Conservation (phyloP, 2,329 filamentous ascomycete species). For the Colletotrichum filicis region DNA sequence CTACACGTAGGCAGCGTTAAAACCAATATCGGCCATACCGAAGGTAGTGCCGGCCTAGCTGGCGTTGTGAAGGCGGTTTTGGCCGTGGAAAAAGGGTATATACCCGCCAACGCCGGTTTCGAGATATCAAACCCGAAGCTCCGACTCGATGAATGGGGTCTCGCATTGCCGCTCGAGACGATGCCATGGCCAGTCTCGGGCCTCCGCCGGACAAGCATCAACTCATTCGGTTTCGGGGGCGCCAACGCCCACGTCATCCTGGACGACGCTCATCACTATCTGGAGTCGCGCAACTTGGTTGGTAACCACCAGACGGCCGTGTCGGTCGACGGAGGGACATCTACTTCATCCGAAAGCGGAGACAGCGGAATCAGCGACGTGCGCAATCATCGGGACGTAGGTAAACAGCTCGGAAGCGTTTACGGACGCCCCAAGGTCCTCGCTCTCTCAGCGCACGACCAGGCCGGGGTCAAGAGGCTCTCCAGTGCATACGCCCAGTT, state of each 20-base stretch:
- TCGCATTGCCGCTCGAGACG: conserved; percentile 16
- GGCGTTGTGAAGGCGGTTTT: conserved; percentile 42
- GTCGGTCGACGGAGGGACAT: no score
- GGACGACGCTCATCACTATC: conserved; percentile 14
- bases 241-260: conserved; percentile 22
- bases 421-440: no score
- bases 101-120: conserved; percentile 40
- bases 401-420: no score
- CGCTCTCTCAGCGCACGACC: no score
- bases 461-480: no score
- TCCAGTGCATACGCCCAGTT: no score
- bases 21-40: conserved; percentile 35
- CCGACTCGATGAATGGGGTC: conserved; percentile 37
- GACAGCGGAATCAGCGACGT: no score
- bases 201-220: neutral
- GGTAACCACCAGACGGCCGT: no score
- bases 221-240: conserved; percentile 19
- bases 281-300: neutral
- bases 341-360: no score
- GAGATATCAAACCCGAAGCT: conserved; percentile 43
- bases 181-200: conserved; percentile 7
- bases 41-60: conserved; percentile 35
- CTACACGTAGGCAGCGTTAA: conserved; percentile 30
- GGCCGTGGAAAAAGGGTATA: conserved; percentile 37
- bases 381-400: no score